Evolutionary conservation across 352 stramenopile species (phyloP).

Genomic region (Phytophthora palmivora): DNA sequence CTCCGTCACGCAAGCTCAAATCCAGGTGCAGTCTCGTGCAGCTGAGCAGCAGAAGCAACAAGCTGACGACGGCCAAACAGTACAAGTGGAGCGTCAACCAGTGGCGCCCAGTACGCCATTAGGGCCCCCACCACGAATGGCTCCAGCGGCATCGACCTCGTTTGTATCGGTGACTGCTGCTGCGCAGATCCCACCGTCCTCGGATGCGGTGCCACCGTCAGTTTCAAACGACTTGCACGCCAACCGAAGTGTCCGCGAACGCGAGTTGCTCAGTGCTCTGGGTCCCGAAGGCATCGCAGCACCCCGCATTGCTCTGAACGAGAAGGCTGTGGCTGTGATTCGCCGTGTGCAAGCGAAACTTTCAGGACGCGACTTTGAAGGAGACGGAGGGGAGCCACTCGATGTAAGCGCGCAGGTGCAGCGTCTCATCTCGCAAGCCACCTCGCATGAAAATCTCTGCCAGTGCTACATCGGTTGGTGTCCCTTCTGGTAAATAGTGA

Average conservation of each 20-base stretch:
- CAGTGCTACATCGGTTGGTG: slow-evolving; percentile 99
- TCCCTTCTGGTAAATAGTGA: slow-evolving; percentile 78
- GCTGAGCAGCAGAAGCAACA: slow-evolving; percentile 15
- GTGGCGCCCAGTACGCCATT: slow-evolving; percentile 25
- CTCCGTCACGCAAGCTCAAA: slow-evolving; percentile 59
- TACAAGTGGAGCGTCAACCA: slow-evolving; percentile 15
- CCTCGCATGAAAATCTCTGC: slow-evolving; percentile 98
- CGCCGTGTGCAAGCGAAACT: slow-evolving; percentile 99
- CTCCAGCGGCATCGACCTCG: slow-evolving; percentile 36
- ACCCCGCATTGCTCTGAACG: slow-evolving; percentile 92
- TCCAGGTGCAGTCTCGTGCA: slow-evolving; percentile 35
- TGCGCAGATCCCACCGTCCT: slow-evolving; percentile 38
- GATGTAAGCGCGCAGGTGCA: slow-evolving; percentile 92
- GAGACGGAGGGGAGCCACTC: slow-evolving; percentile 64
- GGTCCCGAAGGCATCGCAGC: slow-evolving; percentile 82
- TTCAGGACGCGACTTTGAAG: slow-evolving; percentile 97
- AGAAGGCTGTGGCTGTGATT: slow-evolving; percentile 97
- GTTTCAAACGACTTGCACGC: slow-evolving; percentile 53
- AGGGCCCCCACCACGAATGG: slow-evolving; percentile 28
- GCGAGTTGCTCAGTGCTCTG: slow-evolving; percentile 77
- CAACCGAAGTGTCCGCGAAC: slow-evolving; percentile 86
- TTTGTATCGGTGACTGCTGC: slow-evolving; percentile 51
- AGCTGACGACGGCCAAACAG: slow-evolving; percentile 16
- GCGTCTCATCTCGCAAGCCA: slow-evolving; percentile 98
- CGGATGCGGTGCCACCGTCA: slow-evolving; percentile 58